Percentiles rank a stretch among this genome's conserved stretches.
These are phyloP conservation scores for Stygiomarasmius scandens DNA, from an alignment of 1,284 basidiomycete species.

Conservation along the genomic window DNA sequence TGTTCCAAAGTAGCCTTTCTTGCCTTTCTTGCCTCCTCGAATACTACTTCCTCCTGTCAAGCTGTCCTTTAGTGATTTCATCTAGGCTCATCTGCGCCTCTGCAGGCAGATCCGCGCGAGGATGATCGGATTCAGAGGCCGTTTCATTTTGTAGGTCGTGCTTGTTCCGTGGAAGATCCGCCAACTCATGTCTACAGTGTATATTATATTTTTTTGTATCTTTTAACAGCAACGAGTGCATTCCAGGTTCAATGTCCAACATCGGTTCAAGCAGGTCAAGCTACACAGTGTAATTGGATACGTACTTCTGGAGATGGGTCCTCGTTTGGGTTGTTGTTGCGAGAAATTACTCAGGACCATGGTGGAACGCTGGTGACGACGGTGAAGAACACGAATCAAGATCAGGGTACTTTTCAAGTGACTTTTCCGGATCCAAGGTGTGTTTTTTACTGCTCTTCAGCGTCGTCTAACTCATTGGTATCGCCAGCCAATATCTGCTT, in stretches of 20 bases:
- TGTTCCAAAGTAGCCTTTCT: background rate
- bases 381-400: background rate
- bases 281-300: background rate
- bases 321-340: background rate
- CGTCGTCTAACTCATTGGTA: too few relatives aligned
- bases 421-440: background rate
- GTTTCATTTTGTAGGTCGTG: background rate
- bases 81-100: background rate
- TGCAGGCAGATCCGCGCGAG: background rate
- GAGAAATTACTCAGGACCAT: background rate
- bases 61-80: background rate
- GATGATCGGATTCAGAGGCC: background rate
- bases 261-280: background rate
- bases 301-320: background rate
- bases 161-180: background rate
- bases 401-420: background rate
- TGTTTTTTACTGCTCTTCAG: background rate
- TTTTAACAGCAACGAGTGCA: background rate
- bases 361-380: background rate
- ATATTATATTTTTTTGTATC: background rate
- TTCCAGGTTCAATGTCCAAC: background rate
- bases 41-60: background rate
- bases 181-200: background rate
- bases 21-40: background rate
- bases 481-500: background rate